Conservation (phyloP, 805 yeast species). For the Clavispora carvajalis region DNA sequence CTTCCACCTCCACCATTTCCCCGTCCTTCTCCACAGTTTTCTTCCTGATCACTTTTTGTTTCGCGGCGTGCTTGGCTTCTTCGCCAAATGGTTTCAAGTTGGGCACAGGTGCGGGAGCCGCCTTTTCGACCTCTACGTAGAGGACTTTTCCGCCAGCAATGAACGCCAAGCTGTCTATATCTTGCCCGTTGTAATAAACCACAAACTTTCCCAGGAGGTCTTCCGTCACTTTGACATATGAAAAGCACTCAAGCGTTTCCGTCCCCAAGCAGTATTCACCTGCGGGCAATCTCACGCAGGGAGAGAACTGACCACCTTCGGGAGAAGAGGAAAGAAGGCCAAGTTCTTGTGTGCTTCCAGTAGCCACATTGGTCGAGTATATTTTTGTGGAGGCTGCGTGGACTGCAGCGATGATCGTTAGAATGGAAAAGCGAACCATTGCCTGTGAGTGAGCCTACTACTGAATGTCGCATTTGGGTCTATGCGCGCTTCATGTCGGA, state of each 20-base stretch:
- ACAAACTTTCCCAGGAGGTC: conserved; percentile 9
- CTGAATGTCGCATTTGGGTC: background rate
- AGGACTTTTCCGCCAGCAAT: conserved; percentile 1
- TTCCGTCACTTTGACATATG: conserved; percentile 10
- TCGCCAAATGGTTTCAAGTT: conserved; percentile 21
- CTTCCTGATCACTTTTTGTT: conserved; percentile 15
- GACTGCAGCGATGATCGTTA: background rate
- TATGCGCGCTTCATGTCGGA: conserved; percentile 1
- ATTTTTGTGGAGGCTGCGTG: background rate
- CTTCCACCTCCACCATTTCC: conserved; percentile 18
- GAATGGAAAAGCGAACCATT: background rate
- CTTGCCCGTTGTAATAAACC: conserved; percentile 2
- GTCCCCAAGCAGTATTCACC: conserved; percentile 30
- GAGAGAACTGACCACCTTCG: conserved; percentile 1
- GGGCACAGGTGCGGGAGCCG: conserved; percentile 21
- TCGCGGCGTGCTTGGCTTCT: conserved; percentile 8
- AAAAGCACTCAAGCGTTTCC: conserved; percentile 30
- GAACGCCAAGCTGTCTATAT: conserved; percentile 4
- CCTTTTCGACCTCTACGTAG: conserved; percentile 1
- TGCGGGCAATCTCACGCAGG: background rate
- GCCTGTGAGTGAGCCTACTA: background rate
- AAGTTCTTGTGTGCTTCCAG: conserved; percentile 1
- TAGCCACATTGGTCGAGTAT: background rate
- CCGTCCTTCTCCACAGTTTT: conserved; percentile 19
- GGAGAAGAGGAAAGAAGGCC: conserved; percentile 12